Base-by-base conservation (phyloP, 75 land plant genomes). In the Sequoiadendron giganteum region DNA sequence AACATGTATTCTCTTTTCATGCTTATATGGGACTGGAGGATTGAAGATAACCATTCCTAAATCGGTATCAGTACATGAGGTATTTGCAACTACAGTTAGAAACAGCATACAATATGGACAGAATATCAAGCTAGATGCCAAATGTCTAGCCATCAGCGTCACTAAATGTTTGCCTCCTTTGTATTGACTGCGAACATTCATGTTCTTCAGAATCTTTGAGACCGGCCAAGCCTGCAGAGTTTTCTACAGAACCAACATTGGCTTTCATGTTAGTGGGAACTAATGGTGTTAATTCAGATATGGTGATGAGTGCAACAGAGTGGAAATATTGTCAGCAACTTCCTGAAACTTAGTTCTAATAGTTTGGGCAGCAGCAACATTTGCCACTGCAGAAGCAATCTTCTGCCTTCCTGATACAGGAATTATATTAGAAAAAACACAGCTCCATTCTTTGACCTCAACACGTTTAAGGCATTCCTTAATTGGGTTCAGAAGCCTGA, bases 281-380 rank as follows among this genome's bases (percentile, higher is more conserved):
- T 39, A 93, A 82, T 30, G 89, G 76, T 79, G 93, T 95, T 47
- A 95, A 90, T 90, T 88, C 94, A 0, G 99, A 97, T 34, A 93
- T 49, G 72, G 95, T 92, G 89, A 95, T 92, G 90, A 86, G 43
- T 89, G 89, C 1, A 97, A 89, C 14, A 97, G 92, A 14, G 96
- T 89, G 0, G 82, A 5, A 7, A 73, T 39, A 16, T 93, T 93
- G 9, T 73, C 54, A 76, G 94, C 93, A 48, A 92, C 94, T 79
- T 97, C 96, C 86, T 85, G 89, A 1, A 94, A 90, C 34, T 93
- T 94, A 78, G 95, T 88, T n/a, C 91, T 88, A 48, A 88, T 97
- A 34, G 91, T 93, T 11, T 91, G 94, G 42, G 58, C 91, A 58
- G 95, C 96, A 21, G 90, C 93, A 11, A 88, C 92, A 89, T 97